Evolutionary conservation across 2,329 filamentous ascomycete species (phyloP), one percentile per base, ranked within the genome.

Genomic region (Drechslerella dactyloides): DNA sequence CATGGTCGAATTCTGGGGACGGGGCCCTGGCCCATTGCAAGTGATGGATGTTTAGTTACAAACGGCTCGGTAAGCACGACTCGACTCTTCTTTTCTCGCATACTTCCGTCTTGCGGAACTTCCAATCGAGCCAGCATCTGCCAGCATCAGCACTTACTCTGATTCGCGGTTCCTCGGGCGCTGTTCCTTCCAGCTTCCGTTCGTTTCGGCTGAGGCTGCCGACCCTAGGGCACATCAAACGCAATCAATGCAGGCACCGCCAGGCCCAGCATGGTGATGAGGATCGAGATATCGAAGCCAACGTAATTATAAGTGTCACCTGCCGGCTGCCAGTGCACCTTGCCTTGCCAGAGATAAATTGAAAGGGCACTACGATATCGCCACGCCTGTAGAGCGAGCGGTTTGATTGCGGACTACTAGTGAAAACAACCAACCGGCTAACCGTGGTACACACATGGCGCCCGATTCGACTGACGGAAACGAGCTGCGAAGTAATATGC

Each of bases 11-110:
- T 69, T 63, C 59, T 62, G 54, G 65, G 65, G 65, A 62, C 33
- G 54, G 50, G 30, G 59, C 65, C 65, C 59, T 70, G 65, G 30
- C 54, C 44, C 37, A 60, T 35, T 57, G 44, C 57, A 13, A 63
- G 24, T 33, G 8, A n/a, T n/a, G n/a, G n/a, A n/a, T n/a, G n/a
- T n/a, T n/a, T n/a, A n/a, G n/a, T 59, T 63, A 52, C 52, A 58
- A 70, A 50, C 65, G 65, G 65, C 65, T 70, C 65, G 65, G 65
- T 70, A 70, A 64, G 53, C 40, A 46, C 17, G 51, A 56, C 54
- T 46, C 27, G 46, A 35, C 35, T 52, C 19, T n/a, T n/a, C 7
- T 11, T 35, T 46, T 11, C n/a, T 8, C 15, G 23, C n/a, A 24
- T 48, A 13, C 13, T 19, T 33, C 27, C 27, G 27, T 33, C 27